A percentile compares a stretch with the other conserved stretches of the same genome.
phyloP scores from a whole-genome alignment of 257 asterid genomes.

The Thymus mandschuricus region DNA sequence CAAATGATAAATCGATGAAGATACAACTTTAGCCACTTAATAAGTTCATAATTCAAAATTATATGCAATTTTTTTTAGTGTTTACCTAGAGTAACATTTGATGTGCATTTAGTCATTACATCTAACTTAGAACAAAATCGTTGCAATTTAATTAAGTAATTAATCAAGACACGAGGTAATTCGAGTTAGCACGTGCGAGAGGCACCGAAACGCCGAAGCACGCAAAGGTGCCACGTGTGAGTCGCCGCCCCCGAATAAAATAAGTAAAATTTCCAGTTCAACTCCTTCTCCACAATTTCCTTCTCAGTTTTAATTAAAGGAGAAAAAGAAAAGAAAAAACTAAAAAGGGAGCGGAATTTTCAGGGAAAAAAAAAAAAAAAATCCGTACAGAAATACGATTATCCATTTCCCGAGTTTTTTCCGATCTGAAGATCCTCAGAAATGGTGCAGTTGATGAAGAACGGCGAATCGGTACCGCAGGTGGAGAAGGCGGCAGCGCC shows the following conservation, averaged over 20 bases:
- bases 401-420: conserved; percentile 19
- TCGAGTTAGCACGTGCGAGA: conserved; percentile 35
- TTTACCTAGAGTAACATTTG: too few relatives aligned
- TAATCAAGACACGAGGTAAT: background rate
- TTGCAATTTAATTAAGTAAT: background rate
- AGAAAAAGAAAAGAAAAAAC: too few relatives aligned
- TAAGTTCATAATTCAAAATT: too few relatives aligned
- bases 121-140: background rate
- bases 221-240: conserved; percentile 47
- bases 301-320: conserved; percentile 5
- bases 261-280: conserved; percentile 29
- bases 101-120: too few relatives aligned
- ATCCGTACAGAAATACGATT: conserved; percentile 1
- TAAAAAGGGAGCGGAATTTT: background rate
- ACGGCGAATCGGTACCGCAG: conserved; percentile 45
- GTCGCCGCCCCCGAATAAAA: conserved; percentile 46
- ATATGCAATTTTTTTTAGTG: too few relatives aligned
- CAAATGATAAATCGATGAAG: too few relatives aligned
- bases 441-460: conserved; percentile 59
- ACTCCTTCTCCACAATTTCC: conserved; percentile 27
- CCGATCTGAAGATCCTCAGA: conserved; percentile 27
- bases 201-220: conserved; percentile 34
- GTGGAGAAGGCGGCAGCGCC: conserved; percentile 36
- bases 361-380: too few relatives aligned
- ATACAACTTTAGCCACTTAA: too few relatives aligned